These are phyloP conservation scores for Geum urbanum DNA, from an alignment of 306 rosid species.

Conservation along the genomic window DNA sequence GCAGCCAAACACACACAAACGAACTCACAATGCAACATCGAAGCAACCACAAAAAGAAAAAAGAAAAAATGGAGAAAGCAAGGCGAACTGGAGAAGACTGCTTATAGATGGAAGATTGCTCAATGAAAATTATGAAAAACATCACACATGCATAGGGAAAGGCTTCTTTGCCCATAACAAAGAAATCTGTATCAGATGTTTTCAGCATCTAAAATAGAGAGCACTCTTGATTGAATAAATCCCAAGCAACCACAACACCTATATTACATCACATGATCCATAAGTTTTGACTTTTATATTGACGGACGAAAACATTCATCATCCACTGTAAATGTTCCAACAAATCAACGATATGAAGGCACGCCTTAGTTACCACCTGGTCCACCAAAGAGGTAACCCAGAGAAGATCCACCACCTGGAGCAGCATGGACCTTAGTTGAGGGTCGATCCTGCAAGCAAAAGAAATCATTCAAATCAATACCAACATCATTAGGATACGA, in stretches of 20 bases:
- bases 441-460: slow-evolving; percentile 80
- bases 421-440: slow-evolving; percentile 96
- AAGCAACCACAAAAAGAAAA: background rate
- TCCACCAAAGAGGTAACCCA: slow-evolving; percentile 86
- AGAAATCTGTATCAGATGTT: slow-evolving; percentile 41
- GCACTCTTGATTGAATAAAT: slow-evolving; percentile 40
- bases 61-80: background rate
- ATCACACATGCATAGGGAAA: slow-evolving; percentile 32
- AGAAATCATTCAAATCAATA: background rate
- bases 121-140: slow-evolving; percentile 5
- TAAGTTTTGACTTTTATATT: slow-evolving; percentile 28
- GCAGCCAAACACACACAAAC: background rate
- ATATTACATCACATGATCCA: slow-evolving; percentile 58
- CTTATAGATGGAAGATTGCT: slow-evolving; percentile 1
- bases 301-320: slow-evolving; percentile 35
- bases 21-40: background rate
- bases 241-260: slow-evolving; percentile 50
- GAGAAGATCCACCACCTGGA: slow-evolving; percentile 96
- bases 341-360: slow-evolving; percentile 10
- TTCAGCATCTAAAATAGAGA: slow-evolving; percentile 42
- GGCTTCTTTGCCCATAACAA: slow-evolving; percentile 34
- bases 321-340: slow-evolving; percentile 33
- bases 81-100: background rate
- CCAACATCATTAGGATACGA: background rate
- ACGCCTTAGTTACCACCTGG: slow-evolving; percentile 58